Base-by-base conservation (phyloP, 1,284 basidiomycete species). In the Sutorius eximius region DNA sequence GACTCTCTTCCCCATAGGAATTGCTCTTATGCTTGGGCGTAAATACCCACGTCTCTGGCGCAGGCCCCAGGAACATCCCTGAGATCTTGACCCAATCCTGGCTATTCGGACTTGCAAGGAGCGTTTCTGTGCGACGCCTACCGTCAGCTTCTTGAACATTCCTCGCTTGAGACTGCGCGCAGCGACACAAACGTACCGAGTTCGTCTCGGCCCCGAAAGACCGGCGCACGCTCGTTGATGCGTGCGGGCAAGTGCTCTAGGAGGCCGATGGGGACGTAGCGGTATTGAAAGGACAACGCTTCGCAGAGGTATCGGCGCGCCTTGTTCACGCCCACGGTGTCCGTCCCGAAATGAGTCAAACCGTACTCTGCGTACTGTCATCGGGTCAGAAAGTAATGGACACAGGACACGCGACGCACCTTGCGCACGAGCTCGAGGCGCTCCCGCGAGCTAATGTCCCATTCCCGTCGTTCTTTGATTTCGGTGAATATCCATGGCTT, bases 401-500 rank as follows among this genome's bases (percentile, higher is more conserved):
- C 4, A 12, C 40, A 32, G 22, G 15, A 32, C 24, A 15, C n/a
- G 33, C 0, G 13, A 22, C 80, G 53, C 54, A 93, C 90, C 75
- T 90, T 85, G 58, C 89, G 81, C 54, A 96, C 81, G 38, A 93
- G 78, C 50, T 96, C 94, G 36, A 98, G 76, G n/a, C 96, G 80
- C 74, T 98, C 96, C 1, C 88, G 78, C 12, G 93, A 84, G 59
- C 85, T 90, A 66, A 98, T 98, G 67, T 98, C 95, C 95, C 95
- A 98, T 66, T 96, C 93, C 46, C 91, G 73, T 32, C 78, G 80
- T 68, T 98, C 95, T 67, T 95, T 91, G 69, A 98, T 87, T 73
- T 99, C 96, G 2, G 95, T 98, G 72, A 98, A 98, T 55, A 95
- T 87, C 93, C 93, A 95, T 1, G 93, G 90, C 70, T 98, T 98